A percentile compares a stretch with the other conserved stretches of the same genome.
phyloP scores from a whole-genome alignment of 2,329 filamentous ascomycete species.

The Venturia asperata region DNA sequence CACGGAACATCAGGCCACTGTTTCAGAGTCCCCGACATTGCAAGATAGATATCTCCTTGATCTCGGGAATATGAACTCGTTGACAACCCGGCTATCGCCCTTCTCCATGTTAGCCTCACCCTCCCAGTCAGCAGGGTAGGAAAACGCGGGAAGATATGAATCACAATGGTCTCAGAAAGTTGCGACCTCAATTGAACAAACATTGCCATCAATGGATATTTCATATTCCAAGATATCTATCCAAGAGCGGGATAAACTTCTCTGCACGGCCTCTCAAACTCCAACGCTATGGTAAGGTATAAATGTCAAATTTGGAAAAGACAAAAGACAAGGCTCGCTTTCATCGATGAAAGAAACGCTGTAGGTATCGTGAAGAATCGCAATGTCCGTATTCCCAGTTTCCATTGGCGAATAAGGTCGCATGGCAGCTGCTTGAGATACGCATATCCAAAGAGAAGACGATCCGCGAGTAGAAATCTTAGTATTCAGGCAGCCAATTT shows the following conservation, averaged over 20 bases:
- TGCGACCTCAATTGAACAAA: too few relatives aligned
- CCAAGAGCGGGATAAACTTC: not conserved
- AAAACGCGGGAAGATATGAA: too few relatives aligned
- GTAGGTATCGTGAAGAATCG: not conserved
- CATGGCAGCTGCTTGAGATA: not conserved
- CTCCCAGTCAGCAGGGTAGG: too few relatives aligned
- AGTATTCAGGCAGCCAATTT: not conserved
- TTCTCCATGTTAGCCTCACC: too few relatives aligned
- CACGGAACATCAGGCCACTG: too few relatives aligned
- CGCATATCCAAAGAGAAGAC: not conserved
- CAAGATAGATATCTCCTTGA: too few relatives aligned
- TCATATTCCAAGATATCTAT: not conserved
- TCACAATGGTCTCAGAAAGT: too few relatives aligned
- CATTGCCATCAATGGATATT: not conserved
- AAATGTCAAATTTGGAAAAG: not conserved
- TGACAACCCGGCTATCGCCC: too few relatives aligned
- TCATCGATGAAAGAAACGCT: not conserved
- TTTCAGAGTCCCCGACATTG: too few relatives aligned
- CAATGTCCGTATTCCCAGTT: not conserved
- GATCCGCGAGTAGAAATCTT: not conserved
- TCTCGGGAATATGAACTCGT: too few relatives aligned
- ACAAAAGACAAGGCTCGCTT: not conserved
- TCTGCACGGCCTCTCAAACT: not conserved
- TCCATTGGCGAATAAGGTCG: not conserved
- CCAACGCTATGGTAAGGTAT: slow-evolving; percentile 8